Percentiles rank a stretch among this genome's conserved stretches.
phyloP scores from a whole-genome alignment of 805 yeast genomes.

The Sugiyamaella smithiae region DNA sequence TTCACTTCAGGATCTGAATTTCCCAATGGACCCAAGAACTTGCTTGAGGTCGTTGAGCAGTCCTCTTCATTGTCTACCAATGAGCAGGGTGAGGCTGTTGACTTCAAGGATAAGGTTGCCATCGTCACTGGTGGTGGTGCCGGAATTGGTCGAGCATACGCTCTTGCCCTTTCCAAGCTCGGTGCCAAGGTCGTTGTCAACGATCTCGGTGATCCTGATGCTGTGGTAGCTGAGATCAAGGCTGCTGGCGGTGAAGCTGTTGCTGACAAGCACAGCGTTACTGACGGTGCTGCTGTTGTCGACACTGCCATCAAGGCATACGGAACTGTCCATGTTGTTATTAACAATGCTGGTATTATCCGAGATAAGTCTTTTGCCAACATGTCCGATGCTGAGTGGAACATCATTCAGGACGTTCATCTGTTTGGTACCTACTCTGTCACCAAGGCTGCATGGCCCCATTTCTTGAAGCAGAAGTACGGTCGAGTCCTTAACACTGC shows the following conservation, averaged over 20 bases:
- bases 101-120: constrained; percentile 80
- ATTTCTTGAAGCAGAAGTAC: constrained; percentile 68
- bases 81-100: constrained; percentile 57
- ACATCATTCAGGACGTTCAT: constrained; percentile 76
- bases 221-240: constrained; percentile 72
- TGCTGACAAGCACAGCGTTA: constrained; percentile 80
- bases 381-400: constrained; percentile 84
- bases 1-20: constrained; percentile 58
- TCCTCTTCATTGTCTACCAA: constrained; percentile 52
- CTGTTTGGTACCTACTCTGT: constrained; percentile 76
- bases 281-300: constrained; percentile 71
- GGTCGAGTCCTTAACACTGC: constrained; percentile 88
- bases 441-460: constrained; percentile 90
- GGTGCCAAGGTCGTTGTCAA: constrained; percentile 96
- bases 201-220: constrained; percentile 65
- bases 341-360: constrained; percentile 93
- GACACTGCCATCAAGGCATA: constrained; percentile 70
- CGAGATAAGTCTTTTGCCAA: constrained; percentile 86
- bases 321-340: constrained; percentile 80
- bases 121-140: constrained; percentile 93
- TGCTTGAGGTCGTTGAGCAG: constrained; percentile 54
- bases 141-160: constrained; percentile 91
- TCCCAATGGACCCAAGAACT: constrained; percentile 74
- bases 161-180: constrained; percentile 75
- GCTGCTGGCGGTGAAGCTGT: constrained; percentile 77